Base-by-base conservation (phyloP, 306 rosid species). In the Coriaria nepalensis region DNA sequence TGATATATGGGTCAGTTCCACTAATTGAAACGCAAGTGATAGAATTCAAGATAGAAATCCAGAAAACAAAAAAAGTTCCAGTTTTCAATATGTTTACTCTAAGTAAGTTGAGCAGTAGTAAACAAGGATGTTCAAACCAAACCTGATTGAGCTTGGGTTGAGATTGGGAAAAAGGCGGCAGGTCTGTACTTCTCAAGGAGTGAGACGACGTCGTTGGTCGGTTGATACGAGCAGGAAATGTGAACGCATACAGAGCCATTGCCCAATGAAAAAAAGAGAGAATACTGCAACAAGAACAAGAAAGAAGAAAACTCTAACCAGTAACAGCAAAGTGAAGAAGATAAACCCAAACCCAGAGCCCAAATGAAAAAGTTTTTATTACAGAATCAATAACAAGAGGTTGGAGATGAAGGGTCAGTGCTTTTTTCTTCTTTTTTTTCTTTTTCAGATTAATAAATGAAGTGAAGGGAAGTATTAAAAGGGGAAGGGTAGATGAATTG, bases 161-260 rank as follows among this genome's bases (percentile, higher is more conserved):
- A 39, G 68, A 57, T 58, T 47, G 76, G 35, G 40, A 35, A 37
- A 52, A 20, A 20, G 29, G 29, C 29, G 29, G 48, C 20, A 70
- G 78, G 75, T 60, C 71, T 32, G 61, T 6, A 11, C 68, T 60
- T 65, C 60, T n/a, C 29, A 58, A 65, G 60, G 74, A 69, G 49
- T 52, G 73, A 47, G 69, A 69, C n/a, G 66, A 60, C 10, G 68
- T 43, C 32, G 68, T 43, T 4, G 60, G 56, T 47, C 60, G 59
- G 73, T 37, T 66, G n/a, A 78, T 29, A 49, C 55, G 66, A 9
- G 68, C 48, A 57, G 80, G 77, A 53, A 68, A 73, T 4, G 86
- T 57, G 45, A 75, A 76, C 58, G 87, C 50, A 40, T 62, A 77
- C 39, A 85, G 78, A 56, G 92, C 98, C 98, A 90, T 90, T 55